Evolutionary conservation across 768 basidiomycete genomes (phyloP), one percentile per base, ranked within the genome.

Genomic region (Omphalotus guepiniiformis): DNA sequence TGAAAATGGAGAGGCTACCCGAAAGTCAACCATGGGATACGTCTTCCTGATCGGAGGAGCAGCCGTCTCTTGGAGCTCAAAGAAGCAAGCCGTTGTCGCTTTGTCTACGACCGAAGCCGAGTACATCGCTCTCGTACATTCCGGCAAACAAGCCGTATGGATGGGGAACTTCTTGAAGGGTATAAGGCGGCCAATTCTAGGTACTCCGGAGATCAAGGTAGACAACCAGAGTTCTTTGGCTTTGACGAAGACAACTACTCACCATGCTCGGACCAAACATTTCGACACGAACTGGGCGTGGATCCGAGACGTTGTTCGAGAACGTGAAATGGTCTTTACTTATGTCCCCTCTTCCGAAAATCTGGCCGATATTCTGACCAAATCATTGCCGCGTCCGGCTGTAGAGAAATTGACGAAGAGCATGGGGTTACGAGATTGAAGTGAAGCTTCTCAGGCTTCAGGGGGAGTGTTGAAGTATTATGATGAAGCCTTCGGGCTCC

Each of bases 11-110:
- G 15, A 43, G 29, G 29, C 18, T 18, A 7, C 29, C n/a, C 9
- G 39, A 2, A 56, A 54, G 21, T 71, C 69, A 2, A 66, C 57
- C 18, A 58, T 57, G 8, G 71, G 68, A 1, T 67, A 61, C 48
- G 26, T 65, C 2, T 53, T 69, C 38, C 60, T 42, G 8, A 48
- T 70, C 28, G 66, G 59, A 13, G 55, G 54, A 3, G 65, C 63
- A 1, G 42, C 58, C 1, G 58, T 73, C 13, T 54, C 41, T 23
- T 76, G 72, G 72, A 43, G 39, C 8, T 64, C 60, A 0, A 60
- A n/a, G 60, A 34, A 42, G 7, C 74, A 75, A 51, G 16, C 57
- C 1, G 54, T 58, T 2, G 61, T 72, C 9, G 55, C 70, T 0
- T 42, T 59, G 69, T n/a, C n/a, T n/a, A n/a, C n/a, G n/a, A n/a